These are phyloP conservation scores for Penicillium alfredii DNA, from an alignment of 495 filamentous ascomycete genomes.

Conservation along the genomic window DNA sequence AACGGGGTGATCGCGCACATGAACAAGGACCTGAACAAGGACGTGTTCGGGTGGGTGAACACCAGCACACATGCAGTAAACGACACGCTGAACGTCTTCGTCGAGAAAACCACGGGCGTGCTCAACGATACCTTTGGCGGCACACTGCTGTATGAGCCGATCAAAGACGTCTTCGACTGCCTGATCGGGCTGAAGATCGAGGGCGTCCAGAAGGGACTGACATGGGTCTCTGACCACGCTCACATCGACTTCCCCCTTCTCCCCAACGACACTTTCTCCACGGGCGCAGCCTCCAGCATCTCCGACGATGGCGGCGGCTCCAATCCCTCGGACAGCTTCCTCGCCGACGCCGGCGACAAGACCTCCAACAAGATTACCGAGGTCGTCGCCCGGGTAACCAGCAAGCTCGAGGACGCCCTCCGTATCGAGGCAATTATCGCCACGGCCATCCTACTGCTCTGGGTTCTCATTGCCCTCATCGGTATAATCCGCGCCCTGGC, in stretches of 20 bases:
- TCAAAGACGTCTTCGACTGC: constrained; percentile 69
- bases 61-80: constrained; percentile 77
- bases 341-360: constrained; percentile 59
- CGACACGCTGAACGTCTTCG: constrained; percentile 75
- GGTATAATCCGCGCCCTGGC: constrained; percentile 62
- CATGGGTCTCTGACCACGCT: constrained; percentile 83
- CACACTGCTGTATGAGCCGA: constrained; percentile 67
- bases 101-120: constrained; percentile 62
- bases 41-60: constrained; percentile 85
- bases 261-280: constrained; percentile 74
- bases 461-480: constrained; percentile 68
- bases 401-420: constrained; percentile 57
- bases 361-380: constrained; percentile 76
- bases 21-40: constrained; percentile 68
- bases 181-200: constrained; percentile 70
- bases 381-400: constrained; percentile 61
- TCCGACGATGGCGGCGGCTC: constrained; percentile 34
- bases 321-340: constrained; percentile 57
- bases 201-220: constrained; percentile 73
- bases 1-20: constrained; percentile 66
- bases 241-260: constrained; percentile 75
- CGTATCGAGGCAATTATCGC: constrained; percentile 73
- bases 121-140: constrained; percentile 74
- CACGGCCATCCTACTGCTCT: constrained; percentile 60
- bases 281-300: constrained; percentile 64